Conservation (phyloP, 2,329 filamentous ascomycete genomes). For the Penicillium sp. region DNA sequence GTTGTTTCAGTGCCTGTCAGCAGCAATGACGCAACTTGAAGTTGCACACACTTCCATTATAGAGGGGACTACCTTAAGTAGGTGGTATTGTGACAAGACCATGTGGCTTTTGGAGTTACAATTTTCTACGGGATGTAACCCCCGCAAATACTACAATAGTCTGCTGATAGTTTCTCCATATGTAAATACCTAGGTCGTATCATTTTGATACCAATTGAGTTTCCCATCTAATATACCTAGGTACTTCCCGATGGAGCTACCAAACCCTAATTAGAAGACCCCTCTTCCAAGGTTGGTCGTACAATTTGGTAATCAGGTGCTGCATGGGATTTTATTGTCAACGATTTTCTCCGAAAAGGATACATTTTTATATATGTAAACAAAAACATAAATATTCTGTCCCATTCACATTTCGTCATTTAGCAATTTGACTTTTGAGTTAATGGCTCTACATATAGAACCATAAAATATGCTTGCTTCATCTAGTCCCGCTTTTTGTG, state of each 20-base stretch:
- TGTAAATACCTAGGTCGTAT: background rate
- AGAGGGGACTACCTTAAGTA: background rate
- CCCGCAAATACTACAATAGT: background rate
- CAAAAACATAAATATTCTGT: background rate
- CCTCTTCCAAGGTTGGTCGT: background rate
- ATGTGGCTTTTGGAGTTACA: background rate
- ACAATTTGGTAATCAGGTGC: background rate
- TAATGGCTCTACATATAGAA: background rate
- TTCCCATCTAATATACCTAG: background rate
- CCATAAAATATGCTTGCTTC: too few species aligned
- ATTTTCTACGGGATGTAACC: background rate
- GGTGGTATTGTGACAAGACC: background rate
- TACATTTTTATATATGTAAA: too few species aligned
- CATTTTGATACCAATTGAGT: background rate
- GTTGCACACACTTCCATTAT: background rate
- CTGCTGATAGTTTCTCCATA: background rate
- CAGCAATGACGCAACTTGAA: background rate
- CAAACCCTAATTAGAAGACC: background rate
- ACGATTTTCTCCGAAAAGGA: background rate
- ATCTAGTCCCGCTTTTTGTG: background rate
- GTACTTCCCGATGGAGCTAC: background rate
- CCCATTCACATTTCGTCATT: background rate
- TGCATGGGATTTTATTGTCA: background rate
- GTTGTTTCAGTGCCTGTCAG: background rate
- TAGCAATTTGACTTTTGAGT: background rate